Percentiles rank a stretch among this genome's conserved stretches.
These are phyloP conservation scores for Zymoseptoria passerinii DNA, from an alignment of 2,329 filamentous ascomycete genomes.

Conservation along the genomic window DNA sequence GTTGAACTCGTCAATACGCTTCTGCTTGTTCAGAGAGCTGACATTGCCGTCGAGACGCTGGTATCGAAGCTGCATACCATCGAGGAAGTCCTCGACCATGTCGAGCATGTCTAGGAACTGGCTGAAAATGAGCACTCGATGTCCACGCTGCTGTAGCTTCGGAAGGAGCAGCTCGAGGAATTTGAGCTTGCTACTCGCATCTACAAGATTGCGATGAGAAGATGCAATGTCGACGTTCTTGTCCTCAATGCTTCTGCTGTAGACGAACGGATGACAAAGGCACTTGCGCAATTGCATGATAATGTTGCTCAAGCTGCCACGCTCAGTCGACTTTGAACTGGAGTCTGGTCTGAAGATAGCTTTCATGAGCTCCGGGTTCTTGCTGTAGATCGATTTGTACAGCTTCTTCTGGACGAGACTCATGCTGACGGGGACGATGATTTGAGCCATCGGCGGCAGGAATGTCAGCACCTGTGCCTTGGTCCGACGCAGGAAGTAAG, in stretches of 20 bases:
- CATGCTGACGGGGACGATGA: conserved; percentile 95
- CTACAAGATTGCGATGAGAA: conserved; percentile 73
- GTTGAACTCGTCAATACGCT: conserved; percentile 89
- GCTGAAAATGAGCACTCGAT: conserved; percentile 90
- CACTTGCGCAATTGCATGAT: conserved; percentile 91
- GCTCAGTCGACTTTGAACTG: conserved; percentile 58
- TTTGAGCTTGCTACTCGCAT: conserved; percentile 83
- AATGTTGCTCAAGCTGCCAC: conserved; percentile 83
- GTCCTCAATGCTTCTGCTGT: conserved; percentile 85
- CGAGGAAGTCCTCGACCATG: conserved; percentile 85
- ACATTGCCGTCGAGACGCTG: conserved; percentile 81
- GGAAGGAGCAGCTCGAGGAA: conserved; percentile 79
- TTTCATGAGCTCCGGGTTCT: conserved; percentile 81
- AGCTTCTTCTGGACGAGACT: conserved; percentile 86
- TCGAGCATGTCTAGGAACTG: conserved; percentile 84
- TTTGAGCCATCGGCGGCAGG: conserved; percentile 84
- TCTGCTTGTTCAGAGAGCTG: conserved; percentile 78
- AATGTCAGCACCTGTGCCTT: conserved; percentile 88
- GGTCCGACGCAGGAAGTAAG: conserved; percentile 65
- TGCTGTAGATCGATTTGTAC: conserved; percentile 85
- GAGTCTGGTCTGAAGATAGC: conserved; percentile 65
- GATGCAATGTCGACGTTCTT: conserved; percentile 52
- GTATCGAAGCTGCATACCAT: conserved; percentile 62
- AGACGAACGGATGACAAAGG: conserved; percentile 92
- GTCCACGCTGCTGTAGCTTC: conserved; percentile 73